Evolutionary conservation across 2,329 filamentous ascomycete genomes (phyloP).

Genomic region (Mycosphaerelloides madeirae): DNA sequence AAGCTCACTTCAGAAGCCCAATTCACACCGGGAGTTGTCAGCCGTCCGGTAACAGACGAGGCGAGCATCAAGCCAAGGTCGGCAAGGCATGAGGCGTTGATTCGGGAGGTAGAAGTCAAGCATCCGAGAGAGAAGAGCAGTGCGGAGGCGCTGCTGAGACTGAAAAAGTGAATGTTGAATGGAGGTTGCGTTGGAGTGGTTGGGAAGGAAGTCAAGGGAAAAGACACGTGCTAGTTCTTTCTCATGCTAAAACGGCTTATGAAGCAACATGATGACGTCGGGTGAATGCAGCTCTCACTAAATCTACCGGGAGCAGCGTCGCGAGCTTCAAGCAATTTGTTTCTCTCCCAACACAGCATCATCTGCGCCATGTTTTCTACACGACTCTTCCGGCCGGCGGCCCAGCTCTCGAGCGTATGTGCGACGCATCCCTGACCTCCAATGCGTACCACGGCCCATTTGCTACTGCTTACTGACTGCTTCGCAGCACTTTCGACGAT

Average conservation of each 20-base stretch:
- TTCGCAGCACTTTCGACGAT: conserved; percentile 60
- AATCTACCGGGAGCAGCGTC: too few relatives aligned
- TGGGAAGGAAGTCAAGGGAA: too few relatives aligned
- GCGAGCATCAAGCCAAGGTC: conserved; percentile 9
- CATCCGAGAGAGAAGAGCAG: conserved; percentile 12
- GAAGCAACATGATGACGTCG: not conserved
- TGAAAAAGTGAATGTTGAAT: too few relatives aligned
- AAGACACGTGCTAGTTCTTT: too few relatives aligned
- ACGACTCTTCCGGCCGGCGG: conserved; percentile 23
- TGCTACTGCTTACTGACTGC: conserved; percentile 4
- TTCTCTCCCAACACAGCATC: too few relatives aligned
- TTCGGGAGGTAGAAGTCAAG: conserved; percentile 7
- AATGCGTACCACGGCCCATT: not conserved
- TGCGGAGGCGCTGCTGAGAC: conserved; percentile 5
- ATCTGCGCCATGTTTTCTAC: conserved; percentile 21
- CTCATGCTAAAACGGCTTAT: too few relatives aligned
- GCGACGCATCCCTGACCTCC: conserved; percentile 8
- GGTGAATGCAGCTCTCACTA: too few relatives aligned
- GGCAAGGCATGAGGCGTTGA: conserved; percentile 4
- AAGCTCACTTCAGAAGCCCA: conserved; percentile 5
- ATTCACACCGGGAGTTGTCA: conserved; percentile 12
- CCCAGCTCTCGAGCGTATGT: conserved; percentile 34
- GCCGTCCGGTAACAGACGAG: conserved; percentile 10
- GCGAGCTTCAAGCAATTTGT: too few relatives aligned
- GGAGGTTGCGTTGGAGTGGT: too few relatives aligned